A percentile compares a stretch with the other conserved stretches of the same genome.
phyloP scores from a whole-genome alignment of 129 eudicot genomes.

The Artemisia annua region DNA sequence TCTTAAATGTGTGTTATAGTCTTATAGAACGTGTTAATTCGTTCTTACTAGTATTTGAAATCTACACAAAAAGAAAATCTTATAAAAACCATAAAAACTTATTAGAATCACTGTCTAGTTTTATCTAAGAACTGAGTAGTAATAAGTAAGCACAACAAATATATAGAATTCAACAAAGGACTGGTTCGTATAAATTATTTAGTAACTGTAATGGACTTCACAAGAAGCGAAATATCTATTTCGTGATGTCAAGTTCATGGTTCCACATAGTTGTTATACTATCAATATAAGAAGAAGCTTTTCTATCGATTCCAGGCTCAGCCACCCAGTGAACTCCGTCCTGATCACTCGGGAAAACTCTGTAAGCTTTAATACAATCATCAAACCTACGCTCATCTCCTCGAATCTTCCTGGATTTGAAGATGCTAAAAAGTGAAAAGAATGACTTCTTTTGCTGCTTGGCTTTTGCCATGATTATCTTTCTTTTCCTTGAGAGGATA shows the following conservation, averaged over 20 bases:
- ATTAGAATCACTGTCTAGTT: neutral
- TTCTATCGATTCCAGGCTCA: constrained; percentile 30
- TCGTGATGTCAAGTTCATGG: constrained; percentile 6
- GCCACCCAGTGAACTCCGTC: constrained; percentile 32
- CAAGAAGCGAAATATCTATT: constrained; percentile 3
- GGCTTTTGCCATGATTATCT: constrained; percentile 10
- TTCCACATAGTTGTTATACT: constrained; percentile 28
- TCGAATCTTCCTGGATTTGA: constrained; percentile 4
- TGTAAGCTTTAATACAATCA: constrained; percentile 17
- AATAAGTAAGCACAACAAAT: neutral
- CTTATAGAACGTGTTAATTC: too few species aligned
- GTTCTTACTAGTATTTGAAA: too few species aligned
- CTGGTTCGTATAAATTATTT: neutral
- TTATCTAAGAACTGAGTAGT: neutral
- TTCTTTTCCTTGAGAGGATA: neutral
- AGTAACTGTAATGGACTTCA: neutral
- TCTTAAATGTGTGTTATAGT: too few species aligned
- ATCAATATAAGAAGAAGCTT: constrained; percentile 25
- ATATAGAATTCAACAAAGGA: too few species aligned
- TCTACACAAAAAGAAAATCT: neutral
- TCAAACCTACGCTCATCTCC: constrained; percentile 18
- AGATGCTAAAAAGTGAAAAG: constrained; percentile 15
- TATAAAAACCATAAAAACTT: neutral
- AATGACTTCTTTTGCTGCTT: constrained; percentile 19
- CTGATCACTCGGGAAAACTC: constrained; percentile 30